Base-by-base conservation (phyloP, 768 basidiomycete species). In the Tricholoma furcatifolium region DNA sequence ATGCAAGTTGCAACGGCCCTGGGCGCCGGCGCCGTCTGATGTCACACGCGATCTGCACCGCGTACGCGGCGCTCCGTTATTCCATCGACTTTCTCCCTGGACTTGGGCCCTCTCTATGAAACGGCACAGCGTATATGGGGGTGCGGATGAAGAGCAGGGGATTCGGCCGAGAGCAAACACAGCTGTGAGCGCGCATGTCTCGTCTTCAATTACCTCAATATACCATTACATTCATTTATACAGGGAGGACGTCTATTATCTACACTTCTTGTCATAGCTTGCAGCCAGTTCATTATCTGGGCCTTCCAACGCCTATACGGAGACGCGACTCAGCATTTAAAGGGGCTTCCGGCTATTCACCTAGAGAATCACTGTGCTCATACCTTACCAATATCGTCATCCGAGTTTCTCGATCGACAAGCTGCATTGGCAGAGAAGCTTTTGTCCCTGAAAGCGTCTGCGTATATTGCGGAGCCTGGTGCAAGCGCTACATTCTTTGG, bases 381-480 rank as follows among this genome's bases (percentile, higher is more conserved):
- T 50, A 67, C 75, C 17, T 59, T 73, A n/a, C 75, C 84, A 8
- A 84, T 88, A 57, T 54, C 60, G 17, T 43, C 64, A 2, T 53
- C 63, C 9, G 81, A 84, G 48, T 82, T 79, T 59, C 62, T 73
- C 20, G 64, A 64, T 27, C 78, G 86, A n/a, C 88, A 88, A 59
- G 71, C 61, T 5, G 56, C 65, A 8, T 74, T 90, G 24, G 84
- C 84, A 1, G 68, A 70, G 12, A 69, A 65, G 0, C 74, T 90
- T 15, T 64, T 71, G 49, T 54, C 66, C 5, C 71, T 82, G 23
- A 77, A 81, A 27, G 85, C 79, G 0, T 75, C 81, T 6, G 85
- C 87, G 14, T 93, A 89, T 65, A 79, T 94, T 31, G 81, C 87
- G 6, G 91, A 94, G 64, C 90, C 93, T 21, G 83, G 88, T 0